Evolutionary conservation across 139 green algal species (phyloP), one percentile per base, ranked within the genome.

Genomic region (Micractinium conductrix): DNA sequence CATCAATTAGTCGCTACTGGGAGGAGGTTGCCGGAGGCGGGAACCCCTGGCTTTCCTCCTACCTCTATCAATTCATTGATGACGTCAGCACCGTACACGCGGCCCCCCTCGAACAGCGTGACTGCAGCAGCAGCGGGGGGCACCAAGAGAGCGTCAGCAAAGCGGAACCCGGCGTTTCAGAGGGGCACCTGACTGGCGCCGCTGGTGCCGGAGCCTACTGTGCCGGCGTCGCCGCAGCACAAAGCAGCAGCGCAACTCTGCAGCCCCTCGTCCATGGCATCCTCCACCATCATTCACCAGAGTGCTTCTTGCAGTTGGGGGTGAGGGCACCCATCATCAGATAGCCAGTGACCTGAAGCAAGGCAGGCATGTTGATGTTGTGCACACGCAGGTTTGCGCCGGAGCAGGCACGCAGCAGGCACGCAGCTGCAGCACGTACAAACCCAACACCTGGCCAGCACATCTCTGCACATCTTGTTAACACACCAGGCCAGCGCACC

Each of bases 241-340:
- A 58, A 10, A 58, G 48, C 48, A 58, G 14, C 10, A 10, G 14
- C 48, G 48, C 48, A 58, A 65, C 28, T 26, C 55, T 65, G 55
- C 17, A 5, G 21, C 55, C 17, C 55, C 28, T 8, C 5, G 17
- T 65, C 55, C 8, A 33, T 21, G 30, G 17, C 21, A 65, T 26
- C 16, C 12, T 58, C 16, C 48, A 58, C 10, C 53, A 19, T 21
- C 53, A 62, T 63, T 26, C 30, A 79, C 80, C 80, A 43, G 74
- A 88, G 69, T 88, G 81, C 53, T 88, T 88, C 38, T 87, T 91
- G 74, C 75, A 79, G 44, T 53, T 76, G 73, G 75, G 82, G 24
- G 90, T 90, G 28, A 98, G 90, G 0, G 93, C 93, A 4, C 95
- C 95, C 95, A 98, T 98, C 95, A 98, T 98, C 14, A 98, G 89